Evolutionary conservation across 441 rosid genomes (phyloP).

Genomic region (Erodium moschatum): DNA sequence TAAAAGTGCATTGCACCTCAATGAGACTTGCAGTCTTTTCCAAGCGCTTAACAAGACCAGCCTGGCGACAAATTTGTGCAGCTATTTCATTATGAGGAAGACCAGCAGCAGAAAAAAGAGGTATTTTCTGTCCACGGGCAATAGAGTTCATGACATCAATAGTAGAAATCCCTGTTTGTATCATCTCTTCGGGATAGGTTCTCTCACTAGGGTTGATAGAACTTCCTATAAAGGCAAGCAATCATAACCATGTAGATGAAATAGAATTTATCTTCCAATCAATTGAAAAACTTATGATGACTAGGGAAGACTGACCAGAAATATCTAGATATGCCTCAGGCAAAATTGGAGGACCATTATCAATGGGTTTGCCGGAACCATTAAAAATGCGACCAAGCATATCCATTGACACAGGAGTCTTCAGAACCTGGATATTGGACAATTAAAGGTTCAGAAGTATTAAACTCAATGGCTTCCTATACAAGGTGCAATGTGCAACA

Average conservation of each 20-base stretch:
- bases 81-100: constrained; percentile 98
- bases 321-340: constrained; percentile 97
- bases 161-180: constrained; percentile 96
- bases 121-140: constrained; percentile 96
- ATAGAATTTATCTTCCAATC: neutral
- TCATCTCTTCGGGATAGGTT: constrained; percentile 99
- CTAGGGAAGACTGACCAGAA: constrained; percentile 45
- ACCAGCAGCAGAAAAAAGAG: constrained; percentile 99
- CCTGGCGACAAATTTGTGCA: constrained; percentile 99
- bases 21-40: constrained; percentile 69
- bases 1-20: constrained; percentile 33
- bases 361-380: constrained; percentile 98
- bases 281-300: neutral
- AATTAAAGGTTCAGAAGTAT: neutral
- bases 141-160: constrained; percentile 99
- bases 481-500: neutral
- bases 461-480: neutral
- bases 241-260: neutral
- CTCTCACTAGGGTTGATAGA: constrained; percentile 99
- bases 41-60: constrained; percentile 90
- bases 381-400: constrained; percentile 99
- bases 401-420: constrained; percentile 91
- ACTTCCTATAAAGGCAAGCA: constrained; percentile 48
- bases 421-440: constrained; percentile 49
- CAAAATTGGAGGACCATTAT: constrained; percentile 94